Conservation (phyloP, 345 rosid species). For the Psidium friedrichsthalianum region DNA sequence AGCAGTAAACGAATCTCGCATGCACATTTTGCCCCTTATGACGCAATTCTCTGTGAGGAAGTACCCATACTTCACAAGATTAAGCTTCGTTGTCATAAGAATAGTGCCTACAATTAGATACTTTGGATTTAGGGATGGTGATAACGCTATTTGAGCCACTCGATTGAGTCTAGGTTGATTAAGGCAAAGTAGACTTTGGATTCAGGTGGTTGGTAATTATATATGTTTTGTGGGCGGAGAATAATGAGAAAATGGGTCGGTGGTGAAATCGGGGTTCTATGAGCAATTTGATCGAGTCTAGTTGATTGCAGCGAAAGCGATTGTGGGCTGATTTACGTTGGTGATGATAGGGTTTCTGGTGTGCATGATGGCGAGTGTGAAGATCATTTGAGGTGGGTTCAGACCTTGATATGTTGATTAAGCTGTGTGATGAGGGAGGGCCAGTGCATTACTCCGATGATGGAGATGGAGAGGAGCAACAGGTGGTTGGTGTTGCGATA, state of each 20-base stretch:
- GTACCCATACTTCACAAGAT: neutral
- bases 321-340: neutral
- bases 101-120: too few relatives aligned
- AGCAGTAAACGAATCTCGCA: too few relatives aligned
- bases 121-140: neutral
- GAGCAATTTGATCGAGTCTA: constrained; percentile 55
- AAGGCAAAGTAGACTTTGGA: neutral
- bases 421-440: constrained; percentile 37
- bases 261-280: constrained; percentile 18
- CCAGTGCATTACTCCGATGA: neutral
- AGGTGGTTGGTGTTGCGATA: constrained; percentile 5
- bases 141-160: constrained; percentile 8
- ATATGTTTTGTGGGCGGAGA: neutral
- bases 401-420: constrained; percentile 46
- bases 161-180: neutral
- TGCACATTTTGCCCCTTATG: too few relatives aligned
- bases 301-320: constrained; percentile 15
- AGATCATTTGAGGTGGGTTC: constrained; percentile 22
- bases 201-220: neutral
- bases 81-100: too few relatives aligned
- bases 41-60: too few relatives aligned
- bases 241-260: constrained; percentile 9
- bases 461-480: neutral
- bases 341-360: constrained; percentile 1
- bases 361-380: constrained; percentile 8